Percentiles rank a stretch among this genome's conserved stretches.
Evolutionary conservation across 2,329 filamentous ascomycete genomes (phyloP).

Genomic region (Penicillium freii): DNA sequence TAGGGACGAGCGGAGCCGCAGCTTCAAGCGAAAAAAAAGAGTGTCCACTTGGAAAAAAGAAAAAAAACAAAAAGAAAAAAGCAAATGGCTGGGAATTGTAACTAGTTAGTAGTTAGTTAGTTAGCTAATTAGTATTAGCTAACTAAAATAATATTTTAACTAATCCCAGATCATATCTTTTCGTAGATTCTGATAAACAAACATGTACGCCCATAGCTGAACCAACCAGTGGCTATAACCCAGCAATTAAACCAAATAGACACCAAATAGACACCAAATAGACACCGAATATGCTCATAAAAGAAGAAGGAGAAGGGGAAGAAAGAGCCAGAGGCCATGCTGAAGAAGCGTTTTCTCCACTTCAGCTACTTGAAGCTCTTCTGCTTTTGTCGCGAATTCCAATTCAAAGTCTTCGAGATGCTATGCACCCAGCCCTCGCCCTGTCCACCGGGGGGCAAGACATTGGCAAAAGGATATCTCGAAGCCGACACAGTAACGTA

Average conservation of each 20-base stretch:
- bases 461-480: constrained; percentile 52
- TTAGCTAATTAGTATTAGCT: background rate
- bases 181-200: background rate
- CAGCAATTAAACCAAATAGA: background rate
- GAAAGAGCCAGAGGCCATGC: background rate
- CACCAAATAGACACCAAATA: background rate
- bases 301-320: background rate
- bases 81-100: background rate
- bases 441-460: constrained; percentile 44
- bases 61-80: background rate
- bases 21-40: constrained; percentile 28
- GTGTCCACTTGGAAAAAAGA: constrained; percentile 4
- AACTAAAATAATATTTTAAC: background rate
- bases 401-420: constrained; percentile 52
- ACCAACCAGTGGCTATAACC: constrained; percentile 12
- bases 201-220: constrained; percentile 5
- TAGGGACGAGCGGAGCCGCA: constrained; percentile 35
- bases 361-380: constrained; percentile 37
- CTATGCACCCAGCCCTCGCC: constrained; percentile 53
- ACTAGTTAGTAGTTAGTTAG: too few relatives aligned
- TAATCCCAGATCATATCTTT: background rate
- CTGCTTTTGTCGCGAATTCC: constrained; percentile 50
- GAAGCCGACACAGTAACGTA: constrained; percentile 55
- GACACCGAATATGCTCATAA: background rate
- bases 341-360: background rate